phyloP scores from a whole-genome alignment of 805 yeast species.

The Candida ascalaphidarum region DNA sequence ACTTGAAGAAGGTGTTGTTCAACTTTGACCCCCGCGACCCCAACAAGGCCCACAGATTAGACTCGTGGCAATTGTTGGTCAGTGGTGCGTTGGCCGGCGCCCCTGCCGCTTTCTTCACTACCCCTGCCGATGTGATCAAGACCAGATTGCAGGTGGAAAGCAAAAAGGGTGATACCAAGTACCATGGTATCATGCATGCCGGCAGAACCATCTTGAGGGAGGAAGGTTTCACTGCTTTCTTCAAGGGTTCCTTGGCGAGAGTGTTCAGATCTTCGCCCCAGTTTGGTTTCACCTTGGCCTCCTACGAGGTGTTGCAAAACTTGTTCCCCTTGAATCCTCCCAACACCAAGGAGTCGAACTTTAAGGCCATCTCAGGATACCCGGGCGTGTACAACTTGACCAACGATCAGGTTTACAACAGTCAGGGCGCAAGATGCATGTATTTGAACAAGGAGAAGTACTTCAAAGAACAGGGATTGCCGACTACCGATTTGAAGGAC shows the following conservation, averaged over 20 bases:
- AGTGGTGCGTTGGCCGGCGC: constrained; percentile 96
- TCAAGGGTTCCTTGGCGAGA: constrained; percentile 95
- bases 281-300: constrained; percentile 96
- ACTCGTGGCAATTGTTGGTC: constrained; percentile 73
- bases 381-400: constrained; percentile 38
- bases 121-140: constrained; percentile 95
- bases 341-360: constrained; percentile 33
- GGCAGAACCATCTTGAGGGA: constrained; percentile 63
- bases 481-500: constrained; percentile 18
- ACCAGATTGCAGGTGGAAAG: constrained; percentile 87
- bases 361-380: constrained; percentile 35
- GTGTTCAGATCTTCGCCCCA: constrained; percentile 94
- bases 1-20: constrained; percentile 74
- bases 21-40: constrained; percentile 70
- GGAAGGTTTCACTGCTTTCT: constrained; percentile 81
- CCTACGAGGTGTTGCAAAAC: constrained; percentile 83
- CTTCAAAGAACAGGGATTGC: constrained; percentile 19
- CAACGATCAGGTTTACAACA: constrained; percentile 30
- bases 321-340: constrained; percentile 62
- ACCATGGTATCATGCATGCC: constrained; percentile 73
- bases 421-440: constrained; percentile 24
- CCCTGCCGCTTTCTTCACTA: constrained; percentile 94
- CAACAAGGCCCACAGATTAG: constrained; percentile 49
- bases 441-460: constrained; percentile 28
- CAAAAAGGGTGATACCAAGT: constrained; percentile 66